Conservation (phyloP, 108 stramenopile species). For the Thalassiosira profunda region DNA sequence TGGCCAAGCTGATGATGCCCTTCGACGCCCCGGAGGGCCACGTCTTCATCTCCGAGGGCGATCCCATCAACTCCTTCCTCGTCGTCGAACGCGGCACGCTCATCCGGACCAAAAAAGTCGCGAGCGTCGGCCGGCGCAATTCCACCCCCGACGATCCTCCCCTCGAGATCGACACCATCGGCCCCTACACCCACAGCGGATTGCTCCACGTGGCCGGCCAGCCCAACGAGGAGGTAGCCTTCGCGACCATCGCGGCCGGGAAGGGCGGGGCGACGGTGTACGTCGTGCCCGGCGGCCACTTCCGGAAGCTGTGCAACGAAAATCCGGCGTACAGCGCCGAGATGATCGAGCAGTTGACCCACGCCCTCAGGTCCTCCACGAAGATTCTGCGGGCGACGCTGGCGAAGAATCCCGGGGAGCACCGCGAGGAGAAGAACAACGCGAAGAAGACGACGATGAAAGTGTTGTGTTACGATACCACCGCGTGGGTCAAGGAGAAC, state of each 20-base stretch:
- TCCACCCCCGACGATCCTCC: neutral
- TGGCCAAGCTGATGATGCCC: constrained; percentile 45
- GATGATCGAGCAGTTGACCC: neutral
- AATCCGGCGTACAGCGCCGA: neutral
- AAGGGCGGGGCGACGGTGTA: neutral
- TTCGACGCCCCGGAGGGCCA: constrained; percentile 51
- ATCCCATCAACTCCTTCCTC: constrained; percentile 32
- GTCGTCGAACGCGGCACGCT: constrained; percentile 55
- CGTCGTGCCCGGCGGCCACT: neutral
- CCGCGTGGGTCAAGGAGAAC: constrained; percentile 59
- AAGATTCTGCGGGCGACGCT: constrained; percentile 12
- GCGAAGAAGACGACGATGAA: constrained; percentile 23
- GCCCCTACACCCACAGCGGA: constrained; percentile 37
- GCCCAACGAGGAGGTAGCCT: constrained; percentile 33
- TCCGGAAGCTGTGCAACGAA: neutral
- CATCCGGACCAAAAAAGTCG: constrained; percentile 44
- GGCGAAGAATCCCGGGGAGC: neutral
- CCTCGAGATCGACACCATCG: constrained; percentile 10
- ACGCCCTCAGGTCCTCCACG: constrained; percentile 4
- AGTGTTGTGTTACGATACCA: constrained; percentile 71
- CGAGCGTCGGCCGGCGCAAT: too few species aligned
- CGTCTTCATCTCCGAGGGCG: constrained; percentile 64
- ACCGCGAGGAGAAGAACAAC: neutral
- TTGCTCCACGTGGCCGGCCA: constrained; percentile 53
- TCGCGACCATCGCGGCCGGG: constrained; percentile 46